These are phyloP conservation scores for Monascus purpureus DNA, from an alignment of 495 filamentous ascomycete species.

Conservation along the genomic window DNA sequence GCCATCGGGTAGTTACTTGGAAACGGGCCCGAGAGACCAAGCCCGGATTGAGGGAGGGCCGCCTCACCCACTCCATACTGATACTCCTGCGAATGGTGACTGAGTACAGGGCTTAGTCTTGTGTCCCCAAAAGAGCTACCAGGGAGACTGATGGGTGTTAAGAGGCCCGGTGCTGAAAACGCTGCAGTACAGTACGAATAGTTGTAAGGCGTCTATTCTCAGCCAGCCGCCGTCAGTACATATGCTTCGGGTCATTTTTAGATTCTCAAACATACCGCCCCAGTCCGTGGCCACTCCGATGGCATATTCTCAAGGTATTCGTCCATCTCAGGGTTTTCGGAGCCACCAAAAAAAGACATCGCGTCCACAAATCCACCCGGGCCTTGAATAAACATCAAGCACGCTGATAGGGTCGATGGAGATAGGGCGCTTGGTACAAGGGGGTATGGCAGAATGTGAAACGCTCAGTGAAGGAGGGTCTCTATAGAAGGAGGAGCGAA, in stretches of 20 bases:
- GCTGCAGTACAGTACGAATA: constrained; percentile 21
- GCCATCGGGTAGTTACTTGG: constrained; percentile 19
- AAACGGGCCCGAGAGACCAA: constrained; percentile 26
- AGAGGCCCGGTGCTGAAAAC: constrained; percentile 13
- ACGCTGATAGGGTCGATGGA: constrained; percentile 5
- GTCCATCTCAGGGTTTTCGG: constrained; percentile 14
- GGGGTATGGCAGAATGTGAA: constrained; percentile 15
- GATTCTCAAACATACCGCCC: constrained; percentile 17
- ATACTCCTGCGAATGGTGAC: constrained; percentile 28
- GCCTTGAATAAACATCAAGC: constrained; percentile 10
- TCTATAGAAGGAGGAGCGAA: not conserved
- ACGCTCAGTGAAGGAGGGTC: constrained; percentile 4
- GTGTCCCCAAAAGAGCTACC: constrained; percentile 19
- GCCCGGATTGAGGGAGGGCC: constrained; percentile 16
- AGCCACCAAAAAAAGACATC: constrained; percentile 14
- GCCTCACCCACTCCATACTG: constrained; percentile 18
- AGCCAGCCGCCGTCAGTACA: not conserved
- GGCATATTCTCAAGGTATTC: constrained; percentile 18
- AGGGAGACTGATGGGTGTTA: constrained; percentile 29
- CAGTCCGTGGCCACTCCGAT: constrained; percentile 17
- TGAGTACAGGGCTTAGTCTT: constrained; percentile 23
- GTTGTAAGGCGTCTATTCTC: constrained; percentile 14
- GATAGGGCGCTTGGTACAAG: constrained; percentile 8
- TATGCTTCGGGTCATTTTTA: too few species aligned
- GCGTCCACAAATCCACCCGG: constrained; percentile 7